Percentiles rank a stretch among this genome's conserved stretches.
Evolutionary conservation across 208 protist genomes (phyloP).

Genomic region (Sergeia podlipaevii): DNA sequence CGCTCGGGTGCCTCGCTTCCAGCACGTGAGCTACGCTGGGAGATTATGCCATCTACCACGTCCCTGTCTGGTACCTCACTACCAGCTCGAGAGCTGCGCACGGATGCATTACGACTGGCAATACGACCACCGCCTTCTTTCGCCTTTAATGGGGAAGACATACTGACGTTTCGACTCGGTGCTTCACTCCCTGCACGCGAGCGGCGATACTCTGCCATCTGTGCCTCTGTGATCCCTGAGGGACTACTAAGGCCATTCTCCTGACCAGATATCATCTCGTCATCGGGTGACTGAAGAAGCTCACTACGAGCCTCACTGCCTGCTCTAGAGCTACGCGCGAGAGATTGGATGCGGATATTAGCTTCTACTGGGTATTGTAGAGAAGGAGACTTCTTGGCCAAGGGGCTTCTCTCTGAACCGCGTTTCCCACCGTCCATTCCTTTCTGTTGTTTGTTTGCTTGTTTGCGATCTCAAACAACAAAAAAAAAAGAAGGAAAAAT

Average conservation of each 20-base stretch:
- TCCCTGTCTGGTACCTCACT: constrained; percentile 43
- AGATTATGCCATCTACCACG: too few relatives aligned
- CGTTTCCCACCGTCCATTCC: too few relatives aligned
- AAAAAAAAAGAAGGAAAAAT: too few relatives aligned
- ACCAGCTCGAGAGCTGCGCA: constrained; percentile 28
- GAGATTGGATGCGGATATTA: constrained; percentile 9
- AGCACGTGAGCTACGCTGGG: constrained; percentile 24
- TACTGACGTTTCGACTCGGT: too few relatives aligned
- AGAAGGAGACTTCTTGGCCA: constrained; percentile 28
- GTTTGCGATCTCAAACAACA: too few relatives aligned
- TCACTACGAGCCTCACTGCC: constrained; percentile 47
- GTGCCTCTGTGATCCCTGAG: constrained; percentile 20
- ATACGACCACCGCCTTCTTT: too few relatives aligned
- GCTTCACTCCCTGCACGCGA: constrained; percentile 20
- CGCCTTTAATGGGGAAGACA: too few relatives aligned
- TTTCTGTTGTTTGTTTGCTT: too few relatives aligned
- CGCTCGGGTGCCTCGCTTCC: constrained; percentile 48
- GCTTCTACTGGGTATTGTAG: constrained; percentile 29
- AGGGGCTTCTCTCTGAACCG: too few relatives aligned
- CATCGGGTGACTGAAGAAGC: too few relatives aligned
- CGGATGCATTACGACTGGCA: too few relatives aligned
- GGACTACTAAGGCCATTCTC: constrained; percentile 12
- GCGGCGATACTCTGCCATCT: constrained; percentile 30
- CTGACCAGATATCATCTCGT: too few relatives aligned
- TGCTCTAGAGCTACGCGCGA: constrained; percentile 28